Percentiles rank a stretch among this genome's conserved stretches.
Evolutionary conservation across 2,329 filamentous ascomycete species (phyloP).

Genomic region (Talaromyces sp.): DNA sequence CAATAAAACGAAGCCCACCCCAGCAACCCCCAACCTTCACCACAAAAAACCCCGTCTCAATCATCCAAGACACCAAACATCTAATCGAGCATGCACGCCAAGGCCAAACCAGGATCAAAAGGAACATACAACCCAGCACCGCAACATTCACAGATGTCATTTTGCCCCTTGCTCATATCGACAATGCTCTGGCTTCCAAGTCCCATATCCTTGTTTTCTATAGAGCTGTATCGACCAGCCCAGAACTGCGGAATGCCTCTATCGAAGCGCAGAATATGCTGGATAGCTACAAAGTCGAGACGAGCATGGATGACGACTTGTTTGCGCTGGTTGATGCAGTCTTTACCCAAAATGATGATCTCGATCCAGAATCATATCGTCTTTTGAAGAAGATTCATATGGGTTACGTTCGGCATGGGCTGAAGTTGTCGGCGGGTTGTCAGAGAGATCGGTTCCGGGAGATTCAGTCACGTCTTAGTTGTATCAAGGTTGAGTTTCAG

Average conservation of each 20-base stretch:
- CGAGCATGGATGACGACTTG: background rate
- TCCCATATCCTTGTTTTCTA: background rate
- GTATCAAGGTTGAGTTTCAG: background rate
- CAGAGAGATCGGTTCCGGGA: background rate
- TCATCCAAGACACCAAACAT: too few relatives aligned
- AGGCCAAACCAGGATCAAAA: background rate
- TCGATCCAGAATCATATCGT: background rate
- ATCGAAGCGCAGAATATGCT: background rate
- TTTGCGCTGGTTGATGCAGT: background rate
- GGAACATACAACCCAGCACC: background rate
- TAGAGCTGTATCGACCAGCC: background rate
- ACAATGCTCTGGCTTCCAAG: background rate
- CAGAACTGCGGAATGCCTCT: background rate
- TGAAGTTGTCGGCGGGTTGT: background rate
- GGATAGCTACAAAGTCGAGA: background rate
- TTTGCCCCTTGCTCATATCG: background rate
- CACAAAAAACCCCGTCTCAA: too few relatives aligned
- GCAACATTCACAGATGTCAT: background rate
- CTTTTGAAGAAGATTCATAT: background rate
- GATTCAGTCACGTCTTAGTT: background rate
- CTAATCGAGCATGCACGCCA: too few relatives aligned
- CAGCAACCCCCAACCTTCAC: too few relatives aligned
- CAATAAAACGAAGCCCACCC: too few relatives aligned
- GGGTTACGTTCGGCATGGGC: background rate
- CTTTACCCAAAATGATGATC: background rate